Evolutionary conservation across 2,329 filamentous ascomycete genomes (phyloP).

Genomic region (Alternaria consortialis): DNA sequence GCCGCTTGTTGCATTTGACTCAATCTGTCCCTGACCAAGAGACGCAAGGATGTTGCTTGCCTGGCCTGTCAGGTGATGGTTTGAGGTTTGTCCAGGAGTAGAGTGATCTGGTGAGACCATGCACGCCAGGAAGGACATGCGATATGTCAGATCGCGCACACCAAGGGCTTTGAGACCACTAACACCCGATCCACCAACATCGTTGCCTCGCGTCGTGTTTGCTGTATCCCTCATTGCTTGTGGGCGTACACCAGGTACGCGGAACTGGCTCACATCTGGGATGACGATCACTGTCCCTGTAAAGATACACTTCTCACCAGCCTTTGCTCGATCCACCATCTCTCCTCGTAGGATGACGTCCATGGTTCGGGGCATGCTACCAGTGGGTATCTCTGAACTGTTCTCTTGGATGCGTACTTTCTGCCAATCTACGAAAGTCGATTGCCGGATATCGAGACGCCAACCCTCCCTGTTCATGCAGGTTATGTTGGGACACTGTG

Average conservation of each 20-base stretch:
- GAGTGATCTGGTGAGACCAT: constrained; percentile 93
- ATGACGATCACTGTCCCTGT: constrained; percentile 96
- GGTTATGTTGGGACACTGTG: constrained; percentile 87
- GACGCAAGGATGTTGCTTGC: constrained; percentile 86
- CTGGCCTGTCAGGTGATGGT: constrained; percentile 73
- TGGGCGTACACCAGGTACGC: constrained; percentile 83
- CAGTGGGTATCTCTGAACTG: constrained; percentile 96
- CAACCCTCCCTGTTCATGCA: constrained; percentile 93
- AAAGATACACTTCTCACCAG: constrained; percentile 97
- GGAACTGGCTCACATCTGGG: constrained; percentile 93
- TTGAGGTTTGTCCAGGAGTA: constrained; percentile 77
- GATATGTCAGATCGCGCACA: constrained; percentile 93
- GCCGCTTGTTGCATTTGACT: constrained; percentile 69
- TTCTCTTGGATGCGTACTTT: constrained; percentile 99
- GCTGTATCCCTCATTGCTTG: constrained; percentile 86
- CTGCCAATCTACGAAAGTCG: constrained; percentile 99
- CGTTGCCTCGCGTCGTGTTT: constrained; percentile 74
- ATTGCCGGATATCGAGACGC: constrained; percentile 95
- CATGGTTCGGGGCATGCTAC: constrained; percentile 98
- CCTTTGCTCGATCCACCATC: constrained; percentile 96
- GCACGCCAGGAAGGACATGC: constrained; percentile 94
- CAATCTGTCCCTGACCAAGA: constrained; percentile 76
- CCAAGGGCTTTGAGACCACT: constrained; percentile 90
- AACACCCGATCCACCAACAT: constrained; percentile 84
- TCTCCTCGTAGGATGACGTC: constrained; percentile 96